Evolutionary conservation across 768 basidiomycete genomes (phyloP).

Genomic region (Tulasnella sp.): DNA sequence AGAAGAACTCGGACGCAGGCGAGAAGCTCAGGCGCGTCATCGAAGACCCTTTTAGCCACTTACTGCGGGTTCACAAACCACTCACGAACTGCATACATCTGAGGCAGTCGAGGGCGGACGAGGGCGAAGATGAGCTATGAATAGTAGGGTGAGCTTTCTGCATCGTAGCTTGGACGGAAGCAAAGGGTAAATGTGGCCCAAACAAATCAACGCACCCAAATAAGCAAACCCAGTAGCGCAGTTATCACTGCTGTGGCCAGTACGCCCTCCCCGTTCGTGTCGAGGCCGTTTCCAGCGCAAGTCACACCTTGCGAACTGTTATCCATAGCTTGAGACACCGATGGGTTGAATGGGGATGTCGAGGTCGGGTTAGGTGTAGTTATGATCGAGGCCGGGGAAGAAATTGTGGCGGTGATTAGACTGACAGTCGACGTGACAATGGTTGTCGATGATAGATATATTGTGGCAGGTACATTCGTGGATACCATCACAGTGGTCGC

Average conservation of each 20-base stretch:
- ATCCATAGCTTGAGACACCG: background rate
- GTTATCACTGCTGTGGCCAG: slow-evolving; percentile 48
- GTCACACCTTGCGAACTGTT: slow-evolving; percentile 26
- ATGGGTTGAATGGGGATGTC: background rate
- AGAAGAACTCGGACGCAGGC: background rate
- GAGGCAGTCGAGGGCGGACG: slow-evolving; percentile 56
- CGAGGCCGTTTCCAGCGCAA: slow-evolving; percentile 57
- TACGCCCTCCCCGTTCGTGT: slow-evolving; percentile 51
- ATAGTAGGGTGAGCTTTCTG: slow-evolving; percentile 1
- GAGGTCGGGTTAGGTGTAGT: background rate
- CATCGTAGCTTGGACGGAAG: background rate
- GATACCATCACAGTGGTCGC: background rate
- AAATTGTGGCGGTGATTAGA: background rate
- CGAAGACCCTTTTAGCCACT: slow-evolving; percentile 24
- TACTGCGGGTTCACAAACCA: slow-evolving; percentile 69
- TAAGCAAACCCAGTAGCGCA: slow-evolving; percentile 46
- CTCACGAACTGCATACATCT: slow-evolving; percentile 60
- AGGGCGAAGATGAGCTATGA: slow-evolving; percentile 54
- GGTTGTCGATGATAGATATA: slow-evolving; percentile 3
- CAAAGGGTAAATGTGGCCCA: background rate
- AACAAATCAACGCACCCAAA: slow-evolving; percentile 48
- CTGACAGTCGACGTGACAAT: slow-evolving; percentile 11
- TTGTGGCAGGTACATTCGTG: slow-evolving; percentile 8
- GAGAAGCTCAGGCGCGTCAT: background rate
- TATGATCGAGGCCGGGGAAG: background rate